phyloP scores from a whole-genome alignment of 148 eudicot species.

The Limonium bicolor region DNA sequence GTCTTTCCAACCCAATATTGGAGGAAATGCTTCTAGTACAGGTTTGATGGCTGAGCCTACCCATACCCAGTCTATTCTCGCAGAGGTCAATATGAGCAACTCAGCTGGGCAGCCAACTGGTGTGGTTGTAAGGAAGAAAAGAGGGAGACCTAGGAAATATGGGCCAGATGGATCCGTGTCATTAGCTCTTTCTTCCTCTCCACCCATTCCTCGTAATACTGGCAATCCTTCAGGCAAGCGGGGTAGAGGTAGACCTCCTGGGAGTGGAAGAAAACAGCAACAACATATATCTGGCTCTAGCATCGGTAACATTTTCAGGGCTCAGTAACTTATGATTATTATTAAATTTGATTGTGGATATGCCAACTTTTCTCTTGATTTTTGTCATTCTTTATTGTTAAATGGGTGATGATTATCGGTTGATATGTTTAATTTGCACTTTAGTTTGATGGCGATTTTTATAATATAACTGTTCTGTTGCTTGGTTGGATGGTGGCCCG shows the following conservation, averaged over 20 bases:
- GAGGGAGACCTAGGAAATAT: slow-evolving; percentile 94
- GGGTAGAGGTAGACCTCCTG: slow-evolving; percentile 84
- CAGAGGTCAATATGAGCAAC: slow-evolving; percentile 39
- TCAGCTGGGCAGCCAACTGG: slow-evolving; percentile 27
- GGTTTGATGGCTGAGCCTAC: slow-evolving; percentile 28
- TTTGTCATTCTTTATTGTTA: no score
- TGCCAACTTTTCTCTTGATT: no score
- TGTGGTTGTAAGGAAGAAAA: slow-evolving; percentile 41
- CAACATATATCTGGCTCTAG: slow-evolving; percentile 2
- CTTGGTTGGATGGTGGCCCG: no score
- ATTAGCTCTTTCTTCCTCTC: slow-evolving; percentile 31
- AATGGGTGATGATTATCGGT: no score
- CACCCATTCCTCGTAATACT: slow-evolving; percentile 12
- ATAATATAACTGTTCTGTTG: no score
- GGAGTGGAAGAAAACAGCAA: slow-evolving; percentile 60
- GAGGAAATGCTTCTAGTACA: slow-evolving; percentile 26
- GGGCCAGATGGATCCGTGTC: slow-evolving; percentile 53
- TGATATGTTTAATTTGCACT: no score
- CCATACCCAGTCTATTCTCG: slow-evolving; percentile 10
- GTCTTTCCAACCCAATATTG: slow-evolving; percentile 37
- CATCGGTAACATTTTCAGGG: no score
- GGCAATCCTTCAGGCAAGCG: slow-evolving; percentile 31
- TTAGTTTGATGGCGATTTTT: no score
- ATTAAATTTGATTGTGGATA: no score
- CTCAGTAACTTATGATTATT: no score